Conservation (phyloP, 176 grass and related monocot species). For the Rhynchospora breviuscula region DNA sequence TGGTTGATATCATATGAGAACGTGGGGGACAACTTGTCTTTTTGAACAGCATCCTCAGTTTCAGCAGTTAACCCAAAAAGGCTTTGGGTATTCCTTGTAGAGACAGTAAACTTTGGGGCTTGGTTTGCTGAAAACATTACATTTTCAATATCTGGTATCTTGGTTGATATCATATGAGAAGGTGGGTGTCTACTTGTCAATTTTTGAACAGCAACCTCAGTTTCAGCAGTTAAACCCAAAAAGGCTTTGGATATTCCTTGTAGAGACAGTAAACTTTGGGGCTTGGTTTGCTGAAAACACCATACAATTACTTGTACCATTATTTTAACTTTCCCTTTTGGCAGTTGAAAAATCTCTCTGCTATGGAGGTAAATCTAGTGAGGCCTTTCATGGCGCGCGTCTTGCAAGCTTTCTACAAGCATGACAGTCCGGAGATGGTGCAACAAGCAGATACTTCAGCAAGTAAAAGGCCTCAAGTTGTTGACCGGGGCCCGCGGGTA, state of each 20-base stretch:
- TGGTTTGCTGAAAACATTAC: neutral
- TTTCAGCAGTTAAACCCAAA: neutral
- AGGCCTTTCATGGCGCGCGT: constrained; percentile 90
- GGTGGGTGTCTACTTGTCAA: neutral
- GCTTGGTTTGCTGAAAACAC: neutral
- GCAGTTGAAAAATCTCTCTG: constrained; percentile 97
- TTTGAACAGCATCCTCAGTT: neutral
- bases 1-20: neutral
- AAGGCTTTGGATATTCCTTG: neutral
- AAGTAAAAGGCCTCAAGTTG: constrained; percentile 38
- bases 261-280: neutral
- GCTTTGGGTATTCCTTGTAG: neutral
- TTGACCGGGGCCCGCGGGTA: constrained; percentile 61
- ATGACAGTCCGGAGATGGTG: constrained; percentile 85
- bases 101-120: neutral
- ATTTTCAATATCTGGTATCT: neutral
- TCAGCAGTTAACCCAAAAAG: neutral
- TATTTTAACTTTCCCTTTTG: neutral
- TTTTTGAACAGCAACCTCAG: neutral
- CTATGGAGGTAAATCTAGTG: constrained; percentile 98
- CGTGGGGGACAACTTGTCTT: neutral
- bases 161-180: neutral
- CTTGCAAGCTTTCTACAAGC: constrained; percentile 91
- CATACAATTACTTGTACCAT: neutral
- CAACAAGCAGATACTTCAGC: constrained; percentile 47